Evolutionary conservation across 2,329 filamentous ascomycete species (phyloP).

Genomic region (Sclerotinia nivalis): DNA sequence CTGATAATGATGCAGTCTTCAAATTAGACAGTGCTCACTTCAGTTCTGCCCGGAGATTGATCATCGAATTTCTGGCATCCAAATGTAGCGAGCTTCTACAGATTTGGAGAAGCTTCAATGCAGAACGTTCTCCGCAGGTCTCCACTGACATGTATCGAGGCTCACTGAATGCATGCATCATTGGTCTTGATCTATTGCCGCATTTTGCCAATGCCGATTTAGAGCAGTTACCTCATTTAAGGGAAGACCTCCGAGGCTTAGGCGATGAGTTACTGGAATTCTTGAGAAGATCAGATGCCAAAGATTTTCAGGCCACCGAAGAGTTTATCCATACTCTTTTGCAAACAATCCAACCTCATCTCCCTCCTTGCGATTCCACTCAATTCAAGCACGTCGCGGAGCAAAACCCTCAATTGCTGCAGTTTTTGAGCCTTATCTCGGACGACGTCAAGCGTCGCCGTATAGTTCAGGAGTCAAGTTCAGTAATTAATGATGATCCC

Average conservation of each 20-base stretch:
- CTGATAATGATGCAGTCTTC: conserved; percentile 24
- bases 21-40: conserved; percentile 37
- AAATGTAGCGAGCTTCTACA: conserved; percentile 37
- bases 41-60: conserved; percentile 35
- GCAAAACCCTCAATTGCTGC: conserved; percentile 32
- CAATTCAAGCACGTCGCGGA: conserved; percentile 29
- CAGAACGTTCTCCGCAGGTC: conserved; percentile 33
- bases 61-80: conserved; percentile 38
- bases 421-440: conserved; percentile 34
- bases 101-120: conserved; percentile 34
- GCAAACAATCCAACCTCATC: conserved; percentile 37
- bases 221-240: conserved; percentile 30
- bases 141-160: conserved; percentile 38
- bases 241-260: conserved; percentile 28
- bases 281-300: conserved; percentile 28
- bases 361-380: conserved; percentile 33
- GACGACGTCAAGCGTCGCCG: conserved; percentile 31
- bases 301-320: conserved; percentile 25
- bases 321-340: conserved; percentile 34
- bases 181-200: conserved; percentile 33
- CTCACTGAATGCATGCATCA: conserved; percentile 36
- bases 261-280: conserved; percentile 32
- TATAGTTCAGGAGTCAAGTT: not conserved
- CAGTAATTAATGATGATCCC: conserved; percentile 47
- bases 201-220: conserved; percentile 30